phyloP scores from a whole-genome alignment of 73 alveolate genomes.

The Paramecium primaurelia region DNA sequence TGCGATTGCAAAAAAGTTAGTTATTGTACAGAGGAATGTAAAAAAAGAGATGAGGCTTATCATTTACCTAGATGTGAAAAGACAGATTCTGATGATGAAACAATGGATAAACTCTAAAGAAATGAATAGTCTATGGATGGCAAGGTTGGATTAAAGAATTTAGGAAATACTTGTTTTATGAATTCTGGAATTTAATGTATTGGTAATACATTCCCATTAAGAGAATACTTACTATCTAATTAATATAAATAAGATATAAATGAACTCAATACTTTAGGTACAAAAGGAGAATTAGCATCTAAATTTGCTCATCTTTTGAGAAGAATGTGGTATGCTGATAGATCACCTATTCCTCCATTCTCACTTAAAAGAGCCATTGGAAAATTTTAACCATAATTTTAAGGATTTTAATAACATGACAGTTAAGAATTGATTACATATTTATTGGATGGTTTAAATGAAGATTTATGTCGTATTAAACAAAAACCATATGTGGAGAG shows the following conservation, averaged over 20 bases:
- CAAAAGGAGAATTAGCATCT: constrained; percentile 78
- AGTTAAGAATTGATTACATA: constrained; percentile 91
- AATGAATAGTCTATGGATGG: constrained; percentile 72
- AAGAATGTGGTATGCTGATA: constrained; percentile 62
- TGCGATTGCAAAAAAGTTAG: constrained; percentile 72
- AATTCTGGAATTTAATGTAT: constrained; percentile 96
- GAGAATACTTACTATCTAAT: constrained; percentile 76
- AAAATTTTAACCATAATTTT: constrained; percentile 64
- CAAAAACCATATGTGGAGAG: constrained; percentile 85
- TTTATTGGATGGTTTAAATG: constrained; percentile 97
- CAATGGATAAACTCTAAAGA: constrained; percentile 4
- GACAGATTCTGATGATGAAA: constrained; percentile 61
- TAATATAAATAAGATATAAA: constrained; percentile 76
- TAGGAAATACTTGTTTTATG: constrained; percentile 99
- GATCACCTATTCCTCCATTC: constrained; percentile 64
- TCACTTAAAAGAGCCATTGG: constrained; percentile 69
- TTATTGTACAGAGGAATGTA: constrained; percentile 76
- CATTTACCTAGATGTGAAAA: constrained; percentile 73
- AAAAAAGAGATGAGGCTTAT: constrained; percentile 67
- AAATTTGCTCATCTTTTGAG: constrained; percentile 73
- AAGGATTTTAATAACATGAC: constrained; percentile 90
- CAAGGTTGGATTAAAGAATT: constrained; percentile 87
- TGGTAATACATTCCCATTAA: constrained; percentile 83
- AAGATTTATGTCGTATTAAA: constrained; percentile 90
- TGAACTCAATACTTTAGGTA: constrained; percentile 84